Evolutionary conservation across 441 rosid genomes (phyloP), one percentile per base, ranked within the genome.

Genomic region (Corymbia calophylla): DNA sequence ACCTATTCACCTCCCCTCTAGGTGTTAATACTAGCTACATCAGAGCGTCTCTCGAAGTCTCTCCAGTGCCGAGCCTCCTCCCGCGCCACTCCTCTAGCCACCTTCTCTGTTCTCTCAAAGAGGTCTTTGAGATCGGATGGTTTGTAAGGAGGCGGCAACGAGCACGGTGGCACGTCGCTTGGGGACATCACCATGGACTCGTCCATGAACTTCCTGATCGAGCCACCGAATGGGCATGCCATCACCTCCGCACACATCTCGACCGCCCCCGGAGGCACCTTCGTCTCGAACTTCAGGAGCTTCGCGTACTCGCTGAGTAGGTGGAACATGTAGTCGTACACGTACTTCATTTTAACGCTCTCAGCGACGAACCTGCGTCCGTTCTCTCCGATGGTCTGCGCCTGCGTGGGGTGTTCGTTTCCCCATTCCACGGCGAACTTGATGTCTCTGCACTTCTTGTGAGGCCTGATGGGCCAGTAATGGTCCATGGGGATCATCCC

Each of bases 351-450:
- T 11, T 54, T 85, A 51, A 53, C 12, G 53, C 62, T 60, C 62
- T 85, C 64, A 14, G 44, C 29, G 9, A 68, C 84, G 18, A 60
- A 89, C 48, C 60, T 86, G 3, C 62, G 49, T 56, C 90, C 90
- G 11, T 49, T 86, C 32, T 85, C 88, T 62, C 90, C 90, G 49
- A 89, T 89, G 32, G 25, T 53, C 29, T 89, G 60, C 27, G 90
- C 90, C 88, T 89, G 82, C 11, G 53, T 3, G 23, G 80, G 53
- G 84, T 55, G 58, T 47, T 88, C 7, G 55, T 68, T 53, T 51
- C 77, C 98, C 99, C 99, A 96, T 12, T 96, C 95, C 9, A 96
- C 99, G 5, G 98, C 97, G 90, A 95, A 96, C 93, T 96, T 95
- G 88, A 97, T 93, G 81, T 96, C 94, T 84, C 88, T 91, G 91